These are phyloP conservation scores for Fusarium sp. DNA, from an alignment of 2,329 filamentous ascomycete species.

Conservation along the genomic window DNA sequence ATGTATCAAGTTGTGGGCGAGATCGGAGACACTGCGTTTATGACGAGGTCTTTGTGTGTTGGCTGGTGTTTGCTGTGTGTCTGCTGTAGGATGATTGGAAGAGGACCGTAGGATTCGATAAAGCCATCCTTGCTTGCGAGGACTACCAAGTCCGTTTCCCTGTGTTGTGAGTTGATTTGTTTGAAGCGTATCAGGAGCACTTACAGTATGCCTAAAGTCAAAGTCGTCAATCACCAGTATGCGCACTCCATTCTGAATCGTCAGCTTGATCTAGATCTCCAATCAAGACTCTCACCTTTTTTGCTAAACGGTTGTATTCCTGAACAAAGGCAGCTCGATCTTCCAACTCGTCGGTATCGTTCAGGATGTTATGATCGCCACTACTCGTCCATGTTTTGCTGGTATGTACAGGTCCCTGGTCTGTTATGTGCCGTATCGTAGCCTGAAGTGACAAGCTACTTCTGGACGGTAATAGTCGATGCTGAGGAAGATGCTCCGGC, in stretches of 20 bases:
- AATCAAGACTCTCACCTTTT: conserved; percentile 58
- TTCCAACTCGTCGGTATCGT: conserved; percentile 63
- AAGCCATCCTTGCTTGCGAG: conserved; percentile 55
- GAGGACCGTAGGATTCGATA: conserved; percentile 53
- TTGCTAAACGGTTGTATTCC: conserved; percentile 72
- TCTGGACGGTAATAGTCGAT: conserved; percentile 41
- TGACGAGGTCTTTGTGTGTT: conserved; percentile 48
- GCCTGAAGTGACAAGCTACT: conserved; percentile 48
- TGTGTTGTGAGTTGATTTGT: conserved; percentile 29
- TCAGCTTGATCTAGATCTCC: background rate
- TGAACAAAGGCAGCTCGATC: conserved; percentile 63
- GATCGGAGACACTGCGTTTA: conserved; percentile 68
- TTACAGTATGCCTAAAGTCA: conserved; percentile 50
- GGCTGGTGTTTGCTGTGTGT: background rate
- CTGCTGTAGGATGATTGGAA: conserved; percentile 28
- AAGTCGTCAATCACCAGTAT: conserved; percentile 54
- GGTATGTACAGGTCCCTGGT: conserved; percentile 50
- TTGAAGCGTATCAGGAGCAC: conserved; percentile 25
- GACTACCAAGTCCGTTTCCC: conserved; percentile 35
- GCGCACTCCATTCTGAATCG: conserved; percentile 65
- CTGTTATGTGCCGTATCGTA: conserved; percentile 43
- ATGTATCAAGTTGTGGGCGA: conserved; percentile 61
- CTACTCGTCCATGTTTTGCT: conserved; percentile 71
- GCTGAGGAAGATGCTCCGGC: conserved; percentile 19
- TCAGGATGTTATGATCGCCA: conserved; percentile 60